These are phyloP conservation scores for Aspergillus glaucus DNA, from an alignment of 2,329 filamentous ascomycete genomes.

Conservation along the genomic window DNA sequence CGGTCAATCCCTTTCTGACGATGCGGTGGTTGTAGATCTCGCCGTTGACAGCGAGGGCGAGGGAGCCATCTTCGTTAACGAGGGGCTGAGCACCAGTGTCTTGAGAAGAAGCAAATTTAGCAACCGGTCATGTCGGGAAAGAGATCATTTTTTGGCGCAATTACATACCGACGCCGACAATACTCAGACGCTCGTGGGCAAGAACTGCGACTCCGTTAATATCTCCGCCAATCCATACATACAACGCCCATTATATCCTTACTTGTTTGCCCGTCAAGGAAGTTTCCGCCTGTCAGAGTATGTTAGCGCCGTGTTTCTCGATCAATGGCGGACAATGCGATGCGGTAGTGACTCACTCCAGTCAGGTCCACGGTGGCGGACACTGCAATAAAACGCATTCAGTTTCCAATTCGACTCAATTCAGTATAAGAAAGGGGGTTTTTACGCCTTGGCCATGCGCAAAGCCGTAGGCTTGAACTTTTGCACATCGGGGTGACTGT, in stretches of 20 bases:
- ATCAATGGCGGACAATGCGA: conserved; percentile 3
- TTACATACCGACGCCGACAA: conserved; percentile 83
- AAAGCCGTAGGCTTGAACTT: conserved; percentile 95
- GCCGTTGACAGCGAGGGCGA: conserved; percentile 94
- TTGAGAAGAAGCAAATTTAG: conserved; percentile 31
- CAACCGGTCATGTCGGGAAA: neutral
- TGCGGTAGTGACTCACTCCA: conserved; percentile 68
- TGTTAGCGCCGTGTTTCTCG: conserved; percentile 15
- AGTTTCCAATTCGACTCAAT: conserved; percentile 12
- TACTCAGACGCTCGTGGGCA: conserved; percentile 94
- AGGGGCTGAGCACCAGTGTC: conserved; percentile 94
- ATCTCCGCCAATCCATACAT: conserved; percentile 1
- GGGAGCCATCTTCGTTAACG: conserved; percentile 79
- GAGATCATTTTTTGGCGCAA: neutral
- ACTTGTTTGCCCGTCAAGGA: conserved; percentile 89
- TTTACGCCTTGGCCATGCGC: conserved; percentile 89
- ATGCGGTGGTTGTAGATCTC: conserved; percentile 99
- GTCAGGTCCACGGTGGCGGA: conserved; percentile 94
- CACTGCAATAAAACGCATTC: conserved; percentile 49
- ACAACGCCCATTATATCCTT: conserved; percentile 17
- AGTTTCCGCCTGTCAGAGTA: conserved; percentile 65
- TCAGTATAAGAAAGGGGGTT: conserved; percentile 18
- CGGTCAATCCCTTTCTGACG: conserved; percentile 78
- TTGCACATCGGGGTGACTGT: conserved; percentile 80
- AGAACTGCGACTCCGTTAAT: conserved; percentile 57